These are phyloP conservation scores for Amoeboaphelidium protococcarum DNA, from an alignment of 371 early-diverging fungal genomes.

Conservation along the genomic window DNA sequence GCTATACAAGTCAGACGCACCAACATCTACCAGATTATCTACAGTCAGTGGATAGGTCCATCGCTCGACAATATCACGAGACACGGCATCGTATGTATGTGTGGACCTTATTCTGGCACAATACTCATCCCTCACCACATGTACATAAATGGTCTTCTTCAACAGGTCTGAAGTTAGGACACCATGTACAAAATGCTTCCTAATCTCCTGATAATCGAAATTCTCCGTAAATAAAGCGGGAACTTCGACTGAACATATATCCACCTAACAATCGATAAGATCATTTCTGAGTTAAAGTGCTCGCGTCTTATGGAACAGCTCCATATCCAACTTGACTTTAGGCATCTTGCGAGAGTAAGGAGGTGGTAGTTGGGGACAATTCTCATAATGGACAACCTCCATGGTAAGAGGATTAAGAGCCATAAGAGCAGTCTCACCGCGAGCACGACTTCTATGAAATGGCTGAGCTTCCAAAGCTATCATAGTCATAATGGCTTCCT, in stretches of 20 bases:
- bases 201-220: constrained; percentile 80
- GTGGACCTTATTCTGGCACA: constrained; percentile 55
- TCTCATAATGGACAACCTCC: constrained; percentile 62
- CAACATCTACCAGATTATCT: too few relatives aligned
- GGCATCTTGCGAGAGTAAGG: constrained; percentile 26
- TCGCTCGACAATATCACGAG: constrained; percentile 55
- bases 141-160: constrained; percentile 57
- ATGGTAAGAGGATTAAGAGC: constrained; percentile 41
- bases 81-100: constrained; percentile 52
- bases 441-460: constrained; percentile 13
- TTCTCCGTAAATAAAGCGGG: constrained; percentile 86
- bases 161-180: constrained; percentile 68
- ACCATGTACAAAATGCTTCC: constrained; percentile 70
- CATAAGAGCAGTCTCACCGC: constrained; percentile 52
- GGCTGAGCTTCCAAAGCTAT: too few relatives aligned
- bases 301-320: constrained; percentile 21
- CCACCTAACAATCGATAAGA: constrained; percentile 69
- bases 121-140: constrained; percentile 46
- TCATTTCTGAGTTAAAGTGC: constrained; percentile 57
- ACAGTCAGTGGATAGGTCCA: constrained; percentile 84
- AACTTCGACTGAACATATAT: constrained; percentile 74
- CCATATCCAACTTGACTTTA: constrained; percentile 8
- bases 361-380: too few relatives aligned
- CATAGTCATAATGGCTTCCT: too few relatives aligned
- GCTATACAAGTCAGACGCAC: too few relatives aligned